phyloP scores from a whole-genome alignment of 2,329 filamentous ascomycete genomes.

The Ophiostoma perfectum region DNA sequence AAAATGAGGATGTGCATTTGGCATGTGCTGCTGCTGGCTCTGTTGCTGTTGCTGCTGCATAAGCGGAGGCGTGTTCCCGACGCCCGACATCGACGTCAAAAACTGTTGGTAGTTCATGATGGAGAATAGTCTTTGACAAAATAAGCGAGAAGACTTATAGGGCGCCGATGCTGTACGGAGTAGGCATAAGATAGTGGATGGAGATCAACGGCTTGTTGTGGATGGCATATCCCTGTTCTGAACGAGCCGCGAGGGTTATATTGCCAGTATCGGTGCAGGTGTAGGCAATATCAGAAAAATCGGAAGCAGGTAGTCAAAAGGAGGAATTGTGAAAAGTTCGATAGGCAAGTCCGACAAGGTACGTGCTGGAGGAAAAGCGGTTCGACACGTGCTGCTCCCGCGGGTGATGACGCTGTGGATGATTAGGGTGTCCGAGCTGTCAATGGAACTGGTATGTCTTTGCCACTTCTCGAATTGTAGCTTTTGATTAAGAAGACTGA shows the following conservation, averaged over 20 bases:
- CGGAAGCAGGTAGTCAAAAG: not conserved
- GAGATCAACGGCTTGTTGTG: not conserved
- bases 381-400: not conserved
- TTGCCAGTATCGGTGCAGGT: not conserved
- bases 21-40: constrained; percentile 1
- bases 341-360: not conserved
- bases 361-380: not conserved
- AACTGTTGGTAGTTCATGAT: constrained; percentile 12
- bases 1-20: not conserved
- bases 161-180: not conserved
- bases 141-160: not conserved
- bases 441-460: not conserved
- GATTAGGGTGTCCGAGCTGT: not conserved
- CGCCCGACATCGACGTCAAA: constrained; percentile 18
- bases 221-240: constrained; percentile 9
- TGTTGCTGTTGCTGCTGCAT: constrained; percentile 3
- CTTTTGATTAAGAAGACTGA: not conserved
- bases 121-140: not conserved
- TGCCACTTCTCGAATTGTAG: not conserved
- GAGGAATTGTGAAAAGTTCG: not conserved
- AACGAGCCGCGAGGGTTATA: not conserved
- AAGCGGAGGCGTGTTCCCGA: constrained; percentile 3
- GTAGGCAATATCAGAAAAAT: not conserved
- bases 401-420: not conserved
- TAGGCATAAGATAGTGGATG: not conserved